Percentiles rank a stretch among this genome's conserved stretches.
These are phyloP conservation scores for Colletotrichum falcatum DNA, from an alignment of 2,329 filamentous ascomycete genomes.

Conservation along the genomic window DNA sequence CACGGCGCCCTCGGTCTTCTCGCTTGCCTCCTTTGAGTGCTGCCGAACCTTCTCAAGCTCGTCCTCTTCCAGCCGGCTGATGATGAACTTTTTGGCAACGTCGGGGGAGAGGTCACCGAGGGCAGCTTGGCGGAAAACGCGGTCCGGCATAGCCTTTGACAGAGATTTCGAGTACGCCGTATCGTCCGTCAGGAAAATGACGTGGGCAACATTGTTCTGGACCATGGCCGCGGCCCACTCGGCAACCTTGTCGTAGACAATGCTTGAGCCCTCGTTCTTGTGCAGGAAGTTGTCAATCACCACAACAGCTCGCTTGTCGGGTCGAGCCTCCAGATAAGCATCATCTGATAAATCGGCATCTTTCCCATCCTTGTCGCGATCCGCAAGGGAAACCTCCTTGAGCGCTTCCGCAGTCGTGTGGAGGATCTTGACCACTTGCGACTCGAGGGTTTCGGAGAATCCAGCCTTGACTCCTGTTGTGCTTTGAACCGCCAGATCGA, in stretches of 20 bases:
- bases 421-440: slow-evolving; percentile 89
- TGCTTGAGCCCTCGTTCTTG: slow-evolving; percentile 74
- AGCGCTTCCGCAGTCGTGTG: slow-evolving; percentile 85
- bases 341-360: slow-evolving; percentile 82
- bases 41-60: slow-evolving; percentile 42
- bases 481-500: slow-evolving; percentile 92
- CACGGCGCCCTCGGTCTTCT: slow-evolving; percentile 46
- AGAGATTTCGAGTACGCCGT: slow-evolving; percentile 89
- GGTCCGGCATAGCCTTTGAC: slow-evolving; percentile 87
- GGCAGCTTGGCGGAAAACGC: slow-evolving; percentile 88
- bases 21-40: slow-evolving; percentile 44
- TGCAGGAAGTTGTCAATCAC: slow-evolving; percentile 94
- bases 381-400: slow-evolving; percentile 79
- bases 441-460: slow-evolving; percentile 92
- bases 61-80: slow-evolving; percentile 78
- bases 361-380: slow-evolving; percentile 77
- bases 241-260: slow-evolving; percentile 83
- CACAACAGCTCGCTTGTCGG: slow-evolving; percentile 83
- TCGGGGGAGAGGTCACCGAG: slow-evolving; percentile 88
- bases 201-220: slow-evolving; percentile 89
- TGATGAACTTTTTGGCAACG: slow-evolving; percentile 90
- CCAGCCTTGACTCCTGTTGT: slow-evolving; percentile 95
- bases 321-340: slow-evolving; percentile 90
- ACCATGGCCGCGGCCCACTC: slow-evolving; percentile 92
- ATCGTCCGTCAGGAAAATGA: slow-evolving; percentile 93